Base-by-base conservation (phyloP, 768 basidiomycete genomes). In the Mycena latifolia region DNA sequence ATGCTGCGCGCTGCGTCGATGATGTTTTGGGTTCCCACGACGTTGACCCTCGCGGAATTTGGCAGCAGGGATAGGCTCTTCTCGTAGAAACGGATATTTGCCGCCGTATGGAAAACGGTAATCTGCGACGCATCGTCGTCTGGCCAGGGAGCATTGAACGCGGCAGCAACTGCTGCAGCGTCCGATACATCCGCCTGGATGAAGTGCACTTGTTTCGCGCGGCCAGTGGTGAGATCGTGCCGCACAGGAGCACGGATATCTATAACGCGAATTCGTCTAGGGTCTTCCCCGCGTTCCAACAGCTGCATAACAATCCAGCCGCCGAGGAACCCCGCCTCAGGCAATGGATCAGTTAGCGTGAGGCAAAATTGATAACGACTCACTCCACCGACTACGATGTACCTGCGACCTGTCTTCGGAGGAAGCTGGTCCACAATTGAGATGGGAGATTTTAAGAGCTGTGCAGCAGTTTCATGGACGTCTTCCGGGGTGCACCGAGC, bases 41-140 rank as follows among this genome's bases (percentile, higher is more conserved):
- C 82, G 73, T 93, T 93, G 52, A 93, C 89, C 35, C 76, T 79
- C 37, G 82, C 79, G 9, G 92, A 93, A 27, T 80, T 81, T 5
- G 79, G 76, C 17, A 91, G 74, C 20, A 92, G 82, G 4, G 73
- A 72, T 0, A 77, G 66, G 63, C 84, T 81, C 11, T 89, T 87
- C 69, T 93, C 92, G 72, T 88, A 94, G 74, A 91, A 93, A 6
- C 91, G 90, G 67, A 93, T 93, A 68, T 84, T 91, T 20, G 92
- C 90, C 0, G 89, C 92, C 24, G 90, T 90, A 72, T 93, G 91
- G 75, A 92, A 91, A 11, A 94, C 85, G 0, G 92, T 92, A 24
- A 90, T 77, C 56, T 82, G 81, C 1, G 79, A 69, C 14, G 78
- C 72, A 22, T 7, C 48, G 31, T 72, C 72, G 8, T 61, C 69